phyloP scores from a whole-genome alignment of 1,284 basidiomycete genomes.

The Leccinum subrobustum region DNA sequence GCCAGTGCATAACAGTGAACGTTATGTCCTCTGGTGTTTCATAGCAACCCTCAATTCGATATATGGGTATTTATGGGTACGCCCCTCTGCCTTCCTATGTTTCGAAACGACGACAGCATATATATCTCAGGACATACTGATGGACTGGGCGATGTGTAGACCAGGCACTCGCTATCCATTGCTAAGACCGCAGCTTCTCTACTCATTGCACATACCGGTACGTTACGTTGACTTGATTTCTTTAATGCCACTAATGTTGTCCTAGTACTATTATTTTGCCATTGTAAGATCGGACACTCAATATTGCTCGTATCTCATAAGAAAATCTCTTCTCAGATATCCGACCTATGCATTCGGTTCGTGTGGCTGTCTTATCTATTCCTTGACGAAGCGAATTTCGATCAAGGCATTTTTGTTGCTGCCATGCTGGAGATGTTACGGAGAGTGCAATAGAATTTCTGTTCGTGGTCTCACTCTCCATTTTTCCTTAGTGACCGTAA shows the following conservation, averaged over 20 bases:
- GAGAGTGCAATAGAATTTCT: constrained; percentile 91
- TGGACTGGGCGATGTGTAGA: constrained; percentile 82
- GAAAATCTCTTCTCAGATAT: constrained; percentile 41
- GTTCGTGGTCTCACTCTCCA: constrained; percentile 42
- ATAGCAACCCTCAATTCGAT: constrained; percentile 61
- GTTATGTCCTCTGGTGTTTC: constrained; percentile 66
- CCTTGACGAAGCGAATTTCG: constrained; percentile 44
- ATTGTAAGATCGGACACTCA: constrained; percentile 46
- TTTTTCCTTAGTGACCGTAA: neutral
- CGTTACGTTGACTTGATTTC: constrained; percentile 28
- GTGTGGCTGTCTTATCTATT: constrained; percentile 83
- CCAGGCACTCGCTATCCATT: constrained; percentile 58
- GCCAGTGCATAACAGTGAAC: constrained; percentile 36
- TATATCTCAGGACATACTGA: constrained; percentile 59
- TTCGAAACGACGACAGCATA: neutral
- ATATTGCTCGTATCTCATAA: neutral
- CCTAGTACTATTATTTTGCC: constrained; percentile 71
- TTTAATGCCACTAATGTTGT: constrained; percentile 1
- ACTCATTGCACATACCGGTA: constrained; percentile 58
- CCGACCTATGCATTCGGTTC: constrained; percentile 78
- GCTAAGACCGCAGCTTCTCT: constrained; percentile 76
- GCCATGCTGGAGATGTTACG: constrained; percentile 79
- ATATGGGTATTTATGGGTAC: constrained; percentile 80
- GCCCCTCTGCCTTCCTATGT: constrained; percentile 19
- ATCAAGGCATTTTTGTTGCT: constrained; percentile 66